A percentile compares a stretch with the other conserved stretches of the same genome.
Conservation (phyloP, 1,284 basidiomycete genomes). For the Cryptococcus jaspeensis region DNA sequence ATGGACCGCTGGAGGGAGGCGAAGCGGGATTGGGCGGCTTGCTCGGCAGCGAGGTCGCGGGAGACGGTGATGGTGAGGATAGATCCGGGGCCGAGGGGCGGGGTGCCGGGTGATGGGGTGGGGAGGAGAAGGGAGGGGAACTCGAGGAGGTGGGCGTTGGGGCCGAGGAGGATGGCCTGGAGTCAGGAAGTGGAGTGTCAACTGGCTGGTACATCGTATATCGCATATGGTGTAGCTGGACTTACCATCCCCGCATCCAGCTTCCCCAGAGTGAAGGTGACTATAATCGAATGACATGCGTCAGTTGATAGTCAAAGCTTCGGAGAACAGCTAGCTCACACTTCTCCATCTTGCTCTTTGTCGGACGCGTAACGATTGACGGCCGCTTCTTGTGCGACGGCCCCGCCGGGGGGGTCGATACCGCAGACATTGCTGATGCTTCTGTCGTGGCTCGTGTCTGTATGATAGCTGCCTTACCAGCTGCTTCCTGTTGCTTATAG, state of each 20-base stretch:
- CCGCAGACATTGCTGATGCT: not conserved
- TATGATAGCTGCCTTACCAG: too few relatives aligned
- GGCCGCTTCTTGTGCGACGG: not conserved
- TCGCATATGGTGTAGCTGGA: not conserved
- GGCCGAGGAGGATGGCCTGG: conserved; percentile 71
- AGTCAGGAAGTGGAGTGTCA: conserved; percentile 3
- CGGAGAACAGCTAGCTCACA: conserved; percentile 21
- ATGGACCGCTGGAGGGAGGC: conserved; percentile 78
- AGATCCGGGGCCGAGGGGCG: conserved; percentile 85
- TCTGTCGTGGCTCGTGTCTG: not conserved
- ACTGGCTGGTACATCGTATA: not conserved
- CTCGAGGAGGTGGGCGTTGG: conserved; percentile 89
- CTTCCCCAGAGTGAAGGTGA: conserved; percentile 70
- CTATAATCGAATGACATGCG: conserved; percentile 10
- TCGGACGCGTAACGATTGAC: not conserved
- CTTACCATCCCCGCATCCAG: conserved; percentile 57
- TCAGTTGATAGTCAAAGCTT: conserved; percentile 10
- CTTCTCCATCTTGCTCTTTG: conserved; percentile 36
- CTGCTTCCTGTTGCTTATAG: too few relatives aligned
- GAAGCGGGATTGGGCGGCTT: conserved; percentile 73
- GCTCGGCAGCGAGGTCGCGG: conserved; percentile 77
- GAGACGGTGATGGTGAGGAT: conserved; percentile 93
- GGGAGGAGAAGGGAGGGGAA: conserved; percentile 91
- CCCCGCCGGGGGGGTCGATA: not conserved
- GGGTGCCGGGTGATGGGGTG: conserved; percentile 46